These are phyloP conservation scores for Geosmithia flava DNA, from an alignment of 2,329 filamentous ascomycete species.

Conservation along the genomic window DNA sequence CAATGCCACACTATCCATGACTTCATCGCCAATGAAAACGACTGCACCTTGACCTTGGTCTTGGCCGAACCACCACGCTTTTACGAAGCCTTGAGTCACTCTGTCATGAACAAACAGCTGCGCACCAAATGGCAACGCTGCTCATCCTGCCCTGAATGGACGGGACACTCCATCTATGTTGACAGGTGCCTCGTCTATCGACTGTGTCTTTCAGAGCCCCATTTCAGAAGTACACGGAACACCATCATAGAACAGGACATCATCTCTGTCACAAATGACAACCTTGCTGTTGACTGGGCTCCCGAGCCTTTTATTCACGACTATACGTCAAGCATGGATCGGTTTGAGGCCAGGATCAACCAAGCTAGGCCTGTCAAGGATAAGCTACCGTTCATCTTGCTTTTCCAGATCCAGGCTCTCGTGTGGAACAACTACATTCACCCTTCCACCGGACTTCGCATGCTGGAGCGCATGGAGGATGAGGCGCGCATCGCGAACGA, in stretches of 20 bases:
- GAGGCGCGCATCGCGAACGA: slow-evolving; percentile 12
- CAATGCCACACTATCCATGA: slow-evolving; percentile 34
- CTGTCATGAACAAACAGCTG: not conserved
- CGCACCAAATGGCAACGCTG: slow-evolving; percentile 14
- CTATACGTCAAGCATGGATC: slow-evolving; percentile 10
- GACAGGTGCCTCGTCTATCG: slow-evolving; percentile 33
- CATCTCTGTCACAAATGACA: slow-evolving; percentile 10
- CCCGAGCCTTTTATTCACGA: slow-evolving; percentile 6
- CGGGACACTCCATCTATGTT: slow-evolving; percentile 18
- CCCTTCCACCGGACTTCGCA: slow-evolving; percentile 32
- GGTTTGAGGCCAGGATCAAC: slow-evolving; percentile 18
- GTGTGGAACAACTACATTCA: slow-evolving; percentile 50
- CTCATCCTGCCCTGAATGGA: slow-evolving; percentile 10
- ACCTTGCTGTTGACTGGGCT: slow-evolving; percentile 6
- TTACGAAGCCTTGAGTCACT: slow-evolving; percentile 17
- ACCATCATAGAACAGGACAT: slow-evolving; percentile 7
- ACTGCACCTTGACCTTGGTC: slow-evolving; percentile 32
- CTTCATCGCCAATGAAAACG: slow-evolving; percentile 21
- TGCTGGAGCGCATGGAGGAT: slow-evolving; percentile 30
- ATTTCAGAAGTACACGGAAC: slow-evolving; percentile 13
- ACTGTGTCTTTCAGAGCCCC: slow-evolving; percentile 12
- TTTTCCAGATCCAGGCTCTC: slow-evolving; percentile 52
- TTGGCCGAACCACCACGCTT: slow-evolving; percentile 38
- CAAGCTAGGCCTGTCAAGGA: slow-evolving; percentile 1
- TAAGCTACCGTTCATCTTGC: slow-evolving; percentile 35